These are phyloP conservation scores for Trypanosoma scelopori DNA, from an alignment of 208 protist species.

Conservation along the genomic window DNA sequence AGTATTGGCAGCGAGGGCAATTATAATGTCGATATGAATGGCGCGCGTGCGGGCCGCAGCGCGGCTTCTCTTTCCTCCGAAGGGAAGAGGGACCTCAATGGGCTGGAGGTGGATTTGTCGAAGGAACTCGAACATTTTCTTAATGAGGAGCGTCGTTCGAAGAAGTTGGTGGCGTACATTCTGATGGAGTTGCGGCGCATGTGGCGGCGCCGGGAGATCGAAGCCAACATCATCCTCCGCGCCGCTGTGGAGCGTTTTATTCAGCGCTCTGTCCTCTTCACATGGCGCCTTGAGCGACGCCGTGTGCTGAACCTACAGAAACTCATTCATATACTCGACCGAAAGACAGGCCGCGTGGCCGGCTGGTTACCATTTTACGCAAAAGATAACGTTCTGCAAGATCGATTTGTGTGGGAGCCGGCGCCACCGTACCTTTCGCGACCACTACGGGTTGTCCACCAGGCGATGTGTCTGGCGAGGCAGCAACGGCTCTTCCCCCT, in stretches of 20 bases:
- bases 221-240: conserved; percentile 41
- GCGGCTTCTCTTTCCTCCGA: neutral
- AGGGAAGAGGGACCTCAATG: neutral
- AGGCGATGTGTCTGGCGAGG: conserved; percentile 67
- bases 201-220: conserved; percentile 56
- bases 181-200: conserved; percentile 70
- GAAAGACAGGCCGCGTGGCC: conserved; percentile 46
- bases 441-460: conserved; percentile 32
- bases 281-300: conserved; percentile 68
- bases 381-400: conserved; percentile 59
- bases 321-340: conserved; percentile 75
- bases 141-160: conserved; percentile 78
- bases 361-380: conserved; percentile 79
- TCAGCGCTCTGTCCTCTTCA: conserved; percentile 34
- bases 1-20: too few species aligned
- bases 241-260: conserved; percentile 38
- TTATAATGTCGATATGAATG: too few species aligned
- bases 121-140: conserved; percentile 62
- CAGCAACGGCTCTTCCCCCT: conserved; percentile 62
- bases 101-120: neutral
- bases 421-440: conserved; percentile 22
- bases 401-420: conserved; percentile 24
- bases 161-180: conserved; percentile 67
- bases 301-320: conserved; percentile 76
- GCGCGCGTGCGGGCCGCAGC: neutral